Base-by-base conservation (phyloP, 2,329 filamentous ascomycete genomes). In the Cercospora canescens region DNA sequence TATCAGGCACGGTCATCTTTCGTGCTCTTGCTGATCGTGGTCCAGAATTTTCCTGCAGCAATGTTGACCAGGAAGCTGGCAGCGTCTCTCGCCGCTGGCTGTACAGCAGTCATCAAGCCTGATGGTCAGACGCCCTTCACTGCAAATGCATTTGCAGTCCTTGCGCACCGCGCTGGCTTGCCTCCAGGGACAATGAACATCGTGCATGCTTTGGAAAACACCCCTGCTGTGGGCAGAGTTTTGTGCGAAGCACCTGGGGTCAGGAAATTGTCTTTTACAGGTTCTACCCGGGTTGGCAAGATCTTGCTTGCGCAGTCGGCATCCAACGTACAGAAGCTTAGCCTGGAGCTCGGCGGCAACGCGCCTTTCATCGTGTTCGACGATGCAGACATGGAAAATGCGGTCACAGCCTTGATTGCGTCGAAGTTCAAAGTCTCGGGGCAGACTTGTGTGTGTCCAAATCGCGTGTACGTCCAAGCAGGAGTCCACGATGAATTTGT, bases 401-500 rank as follows among this genome's bases (percentile, higher is more conserved):
- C 76, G 1, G 63, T 77, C 5, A 70, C 70, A 18, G 74, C 65
- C 1, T 54, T 60, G 18, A 72, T 77, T 12, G 8, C 72, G 8
- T 60, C 60, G 21, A 77, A 77, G 64, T 77, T 76, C 56, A 62
- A 73, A 14, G 66, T 66, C 26, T 67, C 68, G 3, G 75, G 75
- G 1, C 75, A 77, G 64, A 75, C 75, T 8, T 77, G 75, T 60
- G 74, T 76, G 5, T 70, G 66, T 30, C 73, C 74, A 6, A 86
- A 86, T 73, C 79, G 84, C 0, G 81, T 86, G 66, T 85, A 84
- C 69, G 80, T 86, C 1, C 84, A 86, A 70, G 77, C 78, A 39
- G 82, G 82, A 14, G 78, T 86, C 14, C 84, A 85, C 69, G 81
- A 85, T 54, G 75, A 83, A 30, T 85, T 90, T 34, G 84, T 85